Base-by-base conservation (phyloP, 495 filamentous ascomycete species). In the Penicillium antarcticum region DNA sequence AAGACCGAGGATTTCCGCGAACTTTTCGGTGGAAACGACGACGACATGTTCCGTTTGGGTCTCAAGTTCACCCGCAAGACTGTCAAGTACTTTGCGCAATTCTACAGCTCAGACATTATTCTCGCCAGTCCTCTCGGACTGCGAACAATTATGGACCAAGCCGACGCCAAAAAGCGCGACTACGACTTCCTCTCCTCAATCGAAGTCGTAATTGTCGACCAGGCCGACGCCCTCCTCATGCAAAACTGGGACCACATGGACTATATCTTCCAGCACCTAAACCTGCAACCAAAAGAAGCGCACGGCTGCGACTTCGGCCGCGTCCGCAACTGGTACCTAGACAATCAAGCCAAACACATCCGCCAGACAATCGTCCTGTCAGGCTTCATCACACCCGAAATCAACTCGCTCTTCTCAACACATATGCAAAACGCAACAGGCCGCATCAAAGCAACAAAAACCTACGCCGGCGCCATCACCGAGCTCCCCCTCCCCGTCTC, bases 171-270 rank as follows among this genome's bases (percentile, higher is more conserved):
- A 69, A 92, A 92, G 62, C 73, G 81, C 9, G 94, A 98, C 62
- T 84, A 82, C 58, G 94, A 98, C 67, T 98, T 95, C 65, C 79
- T 98, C 17, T 91, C 85, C 40, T 96, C 91, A 0, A 88, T 98
- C 58, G 94, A 98, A 67, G 65, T 98, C 9, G 84, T 91, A 19
- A 76, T 98, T 33, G 77, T 95, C 40, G 94, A 98, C 67, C 91
- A 96, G 64, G 88, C 91, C 35, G 95, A 97, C 66, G 91, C 91
- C 1, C 77, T 97, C 13, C 80, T 92, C 14, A 97, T 96, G 92
- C 94, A 98, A 63, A 96, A 96, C 69, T 97, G 95, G 94, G 92
- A 96, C 58, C 91, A 97, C 70, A 80, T 96, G 45, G 87, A 91
- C 57, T 88, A 84, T 65, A 84, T 96, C 57, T 88, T 97, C 63